Percentiles rank a stretch among this genome's conserved stretches.
Evolutionary conservation across 495 filamentous ascomycete genomes (phyloP).

Genomic region (Daldinia concentrica): DNA sequence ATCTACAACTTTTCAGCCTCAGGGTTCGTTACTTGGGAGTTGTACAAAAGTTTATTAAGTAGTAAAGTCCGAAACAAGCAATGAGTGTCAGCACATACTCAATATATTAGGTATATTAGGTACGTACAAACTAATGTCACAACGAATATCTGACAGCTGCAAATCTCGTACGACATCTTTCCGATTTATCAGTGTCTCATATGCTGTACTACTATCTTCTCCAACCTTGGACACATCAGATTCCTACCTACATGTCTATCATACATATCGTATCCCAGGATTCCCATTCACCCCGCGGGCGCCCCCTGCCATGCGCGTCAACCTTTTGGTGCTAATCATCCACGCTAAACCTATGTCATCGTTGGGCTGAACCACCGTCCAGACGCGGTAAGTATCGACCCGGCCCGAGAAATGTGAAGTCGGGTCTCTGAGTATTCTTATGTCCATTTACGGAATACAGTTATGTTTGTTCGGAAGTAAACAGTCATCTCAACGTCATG

Average conservation of each 20-base stretch:
- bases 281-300: not conserved
- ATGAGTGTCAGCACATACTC: not conserved
- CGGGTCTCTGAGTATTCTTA: not conserved
- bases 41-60: not conserved
- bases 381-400: not conserved
- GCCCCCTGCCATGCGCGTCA: constrained; percentile 24
- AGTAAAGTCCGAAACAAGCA: not conserved
- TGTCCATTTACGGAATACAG: not conserved
- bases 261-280: not conserved
- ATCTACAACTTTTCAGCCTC: not conserved
- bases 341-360: constrained; percentile 7
- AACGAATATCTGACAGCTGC: constrained; percentile 38
- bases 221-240: not conserved
- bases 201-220: constrained; percentile 27
- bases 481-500: not conserved
- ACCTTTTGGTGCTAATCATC: constrained; percentile 26
- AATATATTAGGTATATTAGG: not conserved
- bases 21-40: not conserved
- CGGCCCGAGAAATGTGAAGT: not conserved
- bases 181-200: constrained; percentile 37
- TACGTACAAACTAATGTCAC: not conserved
- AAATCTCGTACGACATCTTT: constrained; percentile 39
- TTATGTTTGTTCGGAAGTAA: not conserved
- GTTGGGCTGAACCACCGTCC: not conserved
- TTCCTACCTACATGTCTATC: constrained; percentile 18